Conservation (phyloP, 208 protist species). For the Histomonas meleagridis region DNA sequence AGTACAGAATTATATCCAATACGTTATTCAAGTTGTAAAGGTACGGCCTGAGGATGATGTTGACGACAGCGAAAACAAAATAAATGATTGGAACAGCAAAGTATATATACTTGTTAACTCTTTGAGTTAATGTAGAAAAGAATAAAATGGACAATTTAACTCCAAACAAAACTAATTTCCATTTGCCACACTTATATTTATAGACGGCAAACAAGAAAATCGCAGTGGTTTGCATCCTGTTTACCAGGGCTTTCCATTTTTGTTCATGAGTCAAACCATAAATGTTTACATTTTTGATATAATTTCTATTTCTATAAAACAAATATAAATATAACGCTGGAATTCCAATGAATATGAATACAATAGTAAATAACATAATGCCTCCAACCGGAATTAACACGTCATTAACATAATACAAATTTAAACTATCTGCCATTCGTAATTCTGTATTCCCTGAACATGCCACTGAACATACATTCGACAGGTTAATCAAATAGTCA, state of each 20-base stretch:
- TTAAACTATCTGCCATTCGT: not conserved
- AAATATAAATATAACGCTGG: not conserved
- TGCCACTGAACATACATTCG: not conserved
- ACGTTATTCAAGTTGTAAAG: not conserved
- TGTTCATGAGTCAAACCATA: not conserved
- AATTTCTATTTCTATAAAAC: not conserved
- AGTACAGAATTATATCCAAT: not conserved
- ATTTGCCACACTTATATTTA: not conserved
- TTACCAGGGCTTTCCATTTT: not conserved
- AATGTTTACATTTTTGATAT: not conserved
- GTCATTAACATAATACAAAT: not conserved
- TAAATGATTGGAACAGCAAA: not conserved
- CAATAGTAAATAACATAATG: not conserved
- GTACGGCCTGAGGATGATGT: not conserved
- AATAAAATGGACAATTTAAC: not conserved
- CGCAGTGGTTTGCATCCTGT: not conserved
- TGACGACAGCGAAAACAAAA: not conserved
- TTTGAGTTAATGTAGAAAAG: not conserved
- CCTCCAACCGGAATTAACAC: not conserved
- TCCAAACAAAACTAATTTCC: not conserved
- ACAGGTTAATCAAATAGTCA: not conserved
- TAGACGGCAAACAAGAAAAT: not conserved
- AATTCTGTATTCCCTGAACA: not conserved
- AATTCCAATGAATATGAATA: not conserved
- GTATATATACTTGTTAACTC: not conserved